phyloP scores from a whole-genome alignment of 139 green algal genomes.

The Micromonas commoda region DNA sequence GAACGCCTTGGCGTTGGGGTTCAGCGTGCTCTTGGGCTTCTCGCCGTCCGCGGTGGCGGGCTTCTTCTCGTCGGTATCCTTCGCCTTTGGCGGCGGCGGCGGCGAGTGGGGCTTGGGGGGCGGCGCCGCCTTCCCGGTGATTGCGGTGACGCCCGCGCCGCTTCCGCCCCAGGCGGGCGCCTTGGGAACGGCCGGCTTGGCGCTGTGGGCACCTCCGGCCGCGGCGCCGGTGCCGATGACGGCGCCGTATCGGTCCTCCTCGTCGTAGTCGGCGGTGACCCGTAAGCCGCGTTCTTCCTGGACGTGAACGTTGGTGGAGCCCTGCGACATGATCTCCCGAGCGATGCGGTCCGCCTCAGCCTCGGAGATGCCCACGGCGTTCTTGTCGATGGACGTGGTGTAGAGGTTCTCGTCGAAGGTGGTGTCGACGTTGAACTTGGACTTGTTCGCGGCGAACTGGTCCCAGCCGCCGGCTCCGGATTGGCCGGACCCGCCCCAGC shows the following conservation, averaged over 20 bases:
- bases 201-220: neutral
- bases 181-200: neutral
- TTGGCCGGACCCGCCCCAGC: neutral
- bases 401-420: constrained; percentile 24
- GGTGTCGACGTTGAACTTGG: constrained; percentile 9
- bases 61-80: neutral
- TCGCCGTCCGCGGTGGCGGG: neutral
- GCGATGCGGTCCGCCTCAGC: constrained; percentile 21
- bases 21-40: neutral
- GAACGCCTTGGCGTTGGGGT: neutral
- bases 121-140: neutral
- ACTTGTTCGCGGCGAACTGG: constrained; percentile 26
- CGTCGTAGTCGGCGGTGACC: constrained; percentile 4
- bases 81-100: neutral
- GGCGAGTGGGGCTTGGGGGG: neutral
- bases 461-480: neutral
- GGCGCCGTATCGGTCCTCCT: constrained; percentile 5
- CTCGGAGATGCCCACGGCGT: constrained; percentile 3
- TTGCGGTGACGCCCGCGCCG: neutral
- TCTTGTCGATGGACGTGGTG: constrained; percentile 23
- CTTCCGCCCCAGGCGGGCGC: neutral
- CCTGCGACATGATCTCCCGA: constrained; percentile 5
- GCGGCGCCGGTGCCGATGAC: neutral
- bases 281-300: constrained; percentile 10
- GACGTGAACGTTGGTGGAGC: neutral